phyloP scores from a whole-genome alignment of 352 stramenopile species.

The Albugo candida region DNA sequence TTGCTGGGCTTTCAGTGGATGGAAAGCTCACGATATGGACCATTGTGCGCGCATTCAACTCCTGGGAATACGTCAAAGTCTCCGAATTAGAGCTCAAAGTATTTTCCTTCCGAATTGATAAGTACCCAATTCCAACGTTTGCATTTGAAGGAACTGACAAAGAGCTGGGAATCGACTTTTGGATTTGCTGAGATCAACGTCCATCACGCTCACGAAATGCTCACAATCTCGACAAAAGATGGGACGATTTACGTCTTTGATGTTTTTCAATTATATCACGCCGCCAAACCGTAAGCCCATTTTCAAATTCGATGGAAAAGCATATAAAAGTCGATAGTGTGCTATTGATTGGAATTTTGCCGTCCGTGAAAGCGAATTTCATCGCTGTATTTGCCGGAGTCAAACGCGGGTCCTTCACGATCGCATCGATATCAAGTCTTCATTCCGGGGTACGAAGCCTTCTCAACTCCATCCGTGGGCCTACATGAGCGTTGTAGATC shows the following conservation, averaged over 20 bases:
- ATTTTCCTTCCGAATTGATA: constrained; percentile 31
- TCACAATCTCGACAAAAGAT: constrained; percentile 33
- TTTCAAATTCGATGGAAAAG: too few relatives aligned
- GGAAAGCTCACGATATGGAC: constrained; percentile 36
- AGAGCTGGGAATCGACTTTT: constrained; percentile 9
- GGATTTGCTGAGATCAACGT: constrained; percentile 44
- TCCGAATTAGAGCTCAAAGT: constrained; percentile 42
- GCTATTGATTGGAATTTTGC: too few relatives aligned
- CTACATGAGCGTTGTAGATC: constrained; percentile 8
- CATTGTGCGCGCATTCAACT: constrained; percentile 15
- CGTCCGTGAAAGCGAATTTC: background rate
- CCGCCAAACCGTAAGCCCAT: constrained; percentile 25
- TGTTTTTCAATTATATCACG: constrained; percentile 20
- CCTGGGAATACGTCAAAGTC: constrained; percentile 27
- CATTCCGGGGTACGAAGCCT: too few relatives aligned
- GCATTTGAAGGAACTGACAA: too few relatives aligned
- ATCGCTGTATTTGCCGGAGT: background rate
- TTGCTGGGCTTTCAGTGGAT: constrained; percentile 37
- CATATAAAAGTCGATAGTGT: too few relatives aligned
- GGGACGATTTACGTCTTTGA: constrained; percentile 59
- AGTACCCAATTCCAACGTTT: too few relatives aligned
- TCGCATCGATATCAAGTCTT: too few relatives aligned
- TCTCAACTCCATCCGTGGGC: too few relatives aligned
- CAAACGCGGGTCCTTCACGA: too few relatives aligned
- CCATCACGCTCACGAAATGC: constrained; percentile 30